Base-by-base conservation (phyloP, 2,329 filamentous ascomycete species). In the Gaeumannomyces sp. region DNA sequence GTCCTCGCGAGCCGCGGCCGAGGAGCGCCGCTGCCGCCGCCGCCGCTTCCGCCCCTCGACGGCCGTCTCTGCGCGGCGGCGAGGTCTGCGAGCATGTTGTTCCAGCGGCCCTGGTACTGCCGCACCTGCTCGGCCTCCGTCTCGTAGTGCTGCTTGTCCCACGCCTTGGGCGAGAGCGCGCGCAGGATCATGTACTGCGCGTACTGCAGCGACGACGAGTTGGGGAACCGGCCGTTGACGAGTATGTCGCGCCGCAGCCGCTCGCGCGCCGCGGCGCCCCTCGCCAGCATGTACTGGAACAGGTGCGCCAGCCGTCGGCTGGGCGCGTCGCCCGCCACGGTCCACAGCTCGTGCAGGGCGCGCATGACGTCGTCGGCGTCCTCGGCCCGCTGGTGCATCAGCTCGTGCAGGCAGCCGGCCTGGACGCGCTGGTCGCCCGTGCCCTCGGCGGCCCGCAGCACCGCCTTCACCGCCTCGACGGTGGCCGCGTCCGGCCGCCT, bases 301-400 rank as follows among this genome's bases (percentile, higher is more conserved):
- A 60, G 28, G 31, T 60, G 59, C 59, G 35, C 35, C 59, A 10
- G 31, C 31, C 35, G 31, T 22, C 11, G 31, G 14, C 7, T 14
- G 27, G 22, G 31, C 25, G 7, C 5, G 59, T 60, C 19, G 59
- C 59, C 59, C 8, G 59, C 35, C 59, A n/a, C 31, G 31, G 59
- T 5, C 59, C 59, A 60, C 31, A 33, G 59, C 22, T 35, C 59
- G 31, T 33, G 22, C n/a, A 60, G 59, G 1, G 29, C 59, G 14
- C 5, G 4, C 28, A 35, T 14, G 7, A 35, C 7, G 29, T 6
- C 59, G 1, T n/a, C 31, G 16, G 59, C 29, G 6, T 35, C 35
- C 29, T 60, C 59, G 3, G 59, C 59, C 14, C 59, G 38, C 19
- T 45, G 38, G 16, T 60, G 35, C 59, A 60, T 60, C 31, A 60